A percentile compares a stretch with the other conserved stretches of the same genome.
Conservation (phyloP, 2,329 filamentous ascomycete genomes). For the Sphaceloma murrayae region DNA sequence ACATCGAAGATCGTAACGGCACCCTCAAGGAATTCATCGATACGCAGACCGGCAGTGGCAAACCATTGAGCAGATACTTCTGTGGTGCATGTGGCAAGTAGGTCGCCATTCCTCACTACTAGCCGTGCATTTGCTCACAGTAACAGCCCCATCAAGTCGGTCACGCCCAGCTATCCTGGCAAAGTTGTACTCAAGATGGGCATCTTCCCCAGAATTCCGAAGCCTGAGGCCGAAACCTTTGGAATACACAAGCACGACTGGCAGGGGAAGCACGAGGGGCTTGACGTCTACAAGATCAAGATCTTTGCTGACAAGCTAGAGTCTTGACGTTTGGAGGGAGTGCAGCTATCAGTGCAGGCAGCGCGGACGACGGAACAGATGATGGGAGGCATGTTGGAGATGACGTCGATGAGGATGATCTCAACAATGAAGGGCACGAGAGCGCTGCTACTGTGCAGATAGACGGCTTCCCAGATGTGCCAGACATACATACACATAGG, state of each 20-base stretch:
- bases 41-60: conserved; percentile 38
- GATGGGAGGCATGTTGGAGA: too few relatives aligned
- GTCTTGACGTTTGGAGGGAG: too few relatives aligned
- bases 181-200: conserved; percentile 44
- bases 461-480: too few relatives aligned
- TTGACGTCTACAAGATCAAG: conserved; percentile 34
- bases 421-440: too few relatives aligned
- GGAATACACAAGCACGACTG: conserved; percentile 36
- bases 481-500: too few relatives aligned
- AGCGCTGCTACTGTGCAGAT: too few relatives aligned
- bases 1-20: conserved; percentile 36
- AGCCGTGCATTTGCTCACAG: background rate
- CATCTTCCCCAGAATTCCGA: conserved; percentile 40
- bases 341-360: too few relatives aligned
- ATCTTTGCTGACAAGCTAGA: conserved; percentile 15
- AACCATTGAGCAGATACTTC: conserved; percentile 37
- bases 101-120: conserved; percentile 21
- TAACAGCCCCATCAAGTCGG: conserved; percentile 39
- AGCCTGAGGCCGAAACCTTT: conserved; percentile 39
- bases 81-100: conserved; percentile 39
- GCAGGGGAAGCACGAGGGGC: conserved; percentile 33
- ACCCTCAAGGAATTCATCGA: conserved; percentile 40
- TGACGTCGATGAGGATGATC: too few relatives aligned
- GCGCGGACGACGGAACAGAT: too few relatives aligned
- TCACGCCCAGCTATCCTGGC: conserved; percentile 32